Evolutionary conservation across 2,329 filamentous ascomycete genomes (phyloP).

Genomic region (Fusarium multiceps): DNA sequence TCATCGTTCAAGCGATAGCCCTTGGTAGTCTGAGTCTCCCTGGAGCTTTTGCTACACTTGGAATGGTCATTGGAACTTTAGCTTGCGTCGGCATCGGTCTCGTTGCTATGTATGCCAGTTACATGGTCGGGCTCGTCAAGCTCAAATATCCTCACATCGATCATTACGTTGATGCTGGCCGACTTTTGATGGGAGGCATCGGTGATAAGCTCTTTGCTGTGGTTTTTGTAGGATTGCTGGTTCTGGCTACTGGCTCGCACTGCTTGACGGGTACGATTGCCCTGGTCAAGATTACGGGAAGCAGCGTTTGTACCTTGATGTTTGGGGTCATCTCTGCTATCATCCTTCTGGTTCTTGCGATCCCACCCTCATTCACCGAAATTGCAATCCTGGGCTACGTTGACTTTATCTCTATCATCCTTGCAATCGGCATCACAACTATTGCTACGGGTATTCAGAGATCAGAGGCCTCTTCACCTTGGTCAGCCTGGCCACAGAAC

Average conservation of each 20-base stretch:
- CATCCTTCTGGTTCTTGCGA: slow-evolving; percentile 57
- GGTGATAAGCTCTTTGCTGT: no score
- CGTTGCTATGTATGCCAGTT: no score
- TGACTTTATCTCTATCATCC: slow-evolving; percentile 70
- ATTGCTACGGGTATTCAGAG: slow-evolving; percentile 64
- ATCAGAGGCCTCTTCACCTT: no score
- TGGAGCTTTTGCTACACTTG: no score
- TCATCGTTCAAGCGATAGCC: slow-evolving; percentile 67
- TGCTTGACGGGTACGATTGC: slow-evolving; percentile 77
- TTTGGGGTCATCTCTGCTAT: slow-evolving; percentile 60
- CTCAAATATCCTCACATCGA: no score
- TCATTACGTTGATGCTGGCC: no score
- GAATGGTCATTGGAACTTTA: no score
- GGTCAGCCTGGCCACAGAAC: no score
- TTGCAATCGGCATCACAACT: slow-evolving; percentile 74
- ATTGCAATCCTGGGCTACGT: slow-evolving; percentile 62
- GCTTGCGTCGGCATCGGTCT: no score
- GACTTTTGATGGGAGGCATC: no score
- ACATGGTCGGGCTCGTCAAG: no score
- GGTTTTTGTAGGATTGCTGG: no score
- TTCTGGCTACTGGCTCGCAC: slow-evolving; percentile 75
- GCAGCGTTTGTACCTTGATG: slow-evolving; percentile 60
- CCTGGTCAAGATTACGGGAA: slow-evolving; percentile 70
- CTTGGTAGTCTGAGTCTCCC: slow-evolving; percentile 18
- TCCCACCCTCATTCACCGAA: slow-evolving; percentile 61